Evolutionary conservation across 2,329 filamentous ascomycete genomes (phyloP).

Genomic region (Phyllosticta ampelicida): DNA sequence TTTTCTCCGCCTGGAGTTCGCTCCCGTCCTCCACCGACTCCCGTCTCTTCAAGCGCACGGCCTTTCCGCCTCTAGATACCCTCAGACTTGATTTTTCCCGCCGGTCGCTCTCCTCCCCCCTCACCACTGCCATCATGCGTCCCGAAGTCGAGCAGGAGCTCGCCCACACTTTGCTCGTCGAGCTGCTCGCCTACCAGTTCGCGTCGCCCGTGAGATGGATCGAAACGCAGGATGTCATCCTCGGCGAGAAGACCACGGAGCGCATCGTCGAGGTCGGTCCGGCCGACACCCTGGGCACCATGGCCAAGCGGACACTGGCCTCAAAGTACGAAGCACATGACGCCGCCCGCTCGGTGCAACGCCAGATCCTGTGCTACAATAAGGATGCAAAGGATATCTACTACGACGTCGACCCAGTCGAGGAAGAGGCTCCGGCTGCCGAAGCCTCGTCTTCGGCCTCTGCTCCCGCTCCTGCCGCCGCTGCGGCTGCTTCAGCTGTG

Average conservation of each 20-base stretch:
- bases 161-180: slow-evolving; percentile 92
- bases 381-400: slow-evolving; percentile 99
- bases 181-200: slow-evolving; percentile 98
- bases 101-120: not conserved
- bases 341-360: slow-evolving; percentile 88
- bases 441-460: slow-evolving; percentile 35
- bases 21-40: slow-evolving; percentile 12
- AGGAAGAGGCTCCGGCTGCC: slow-evolving; percentile 58
- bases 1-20: slow-evolving; percentile 10
- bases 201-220: slow-evolving; percentile 99
- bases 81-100: slow-evolving; percentile 8
- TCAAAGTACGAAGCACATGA: slow-evolving; percentile 99
- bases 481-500: slow-evolving; percentile 43
- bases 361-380: slow-evolving; percentile 98
- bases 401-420: slow-evolving; percentile 92
- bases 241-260: slow-evolving; percentile 91
- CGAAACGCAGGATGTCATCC: slow-evolving; percentile 98
- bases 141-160: slow-evolving; percentile 99
- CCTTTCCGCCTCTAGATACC: slow-evolving; percentile 5
- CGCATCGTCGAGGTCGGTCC: slow-evolving; percentile 96
- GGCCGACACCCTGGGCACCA: slow-evolving; percentile 90
- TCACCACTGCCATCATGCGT: slow-evolving; percentile 52
- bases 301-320: slow-evolving; percentile 91
- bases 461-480: slow-evolving; percentile 38
- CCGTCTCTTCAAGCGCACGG: slow-evolving; percentile 4